A percentile compares a stretch with the other conserved stretches of the same genome.
These are phyloP conservation scores for Rickenella mellea DNA, from an alignment of 768 basidiomycete genomes.

Conservation along the genomic window DNA sequence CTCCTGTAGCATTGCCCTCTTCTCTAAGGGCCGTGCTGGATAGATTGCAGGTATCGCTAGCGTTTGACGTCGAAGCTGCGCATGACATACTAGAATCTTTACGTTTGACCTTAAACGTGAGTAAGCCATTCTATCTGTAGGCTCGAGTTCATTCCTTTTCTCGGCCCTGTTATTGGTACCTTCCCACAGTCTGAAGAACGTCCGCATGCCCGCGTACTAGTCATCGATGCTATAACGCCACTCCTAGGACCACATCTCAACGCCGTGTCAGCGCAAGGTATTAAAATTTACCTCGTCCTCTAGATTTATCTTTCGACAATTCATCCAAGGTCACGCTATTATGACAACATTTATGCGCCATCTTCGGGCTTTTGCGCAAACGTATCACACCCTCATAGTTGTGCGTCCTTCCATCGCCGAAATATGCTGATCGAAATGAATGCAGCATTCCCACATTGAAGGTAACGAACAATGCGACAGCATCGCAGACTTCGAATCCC, in stretches of 20 bases:
- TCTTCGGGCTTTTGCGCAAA: conserved; percentile 40
- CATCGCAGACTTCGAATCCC: conserved; percentile 20
- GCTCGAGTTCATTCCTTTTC: conserved; percentile 1
- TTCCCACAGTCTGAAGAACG: not conserved
- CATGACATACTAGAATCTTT: conserved; percentile 41
- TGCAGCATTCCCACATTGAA: conserved; percentile 16
- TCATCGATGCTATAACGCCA: conserved; percentile 59
- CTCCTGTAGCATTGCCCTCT: not conserved
- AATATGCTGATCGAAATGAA: not conserved
- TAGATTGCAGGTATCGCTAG: conserved; percentile 47
- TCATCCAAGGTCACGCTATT: conserved; percentile 43
- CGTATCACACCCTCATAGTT: conserved; percentile 36
- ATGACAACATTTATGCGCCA: conserved; percentile 68
- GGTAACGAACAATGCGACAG: conserved; percentile 54
- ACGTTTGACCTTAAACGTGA: conserved; percentile 19
- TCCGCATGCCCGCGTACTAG: conserved; percentile 32
- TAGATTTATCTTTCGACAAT: not conserved
- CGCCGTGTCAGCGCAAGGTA: conserved; percentile 55
- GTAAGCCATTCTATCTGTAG: conserved; percentile 8
- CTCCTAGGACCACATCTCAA: conserved; percentile 56
- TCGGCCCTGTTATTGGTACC: conserved; percentile 1
- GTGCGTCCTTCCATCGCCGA: conserved; percentile 28
- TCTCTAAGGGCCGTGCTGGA: conserved; percentile 24
- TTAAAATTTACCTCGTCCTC: too few species aligned
- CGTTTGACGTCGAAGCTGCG: conserved; percentile 48